phyloP scores from a whole-genome alignment of 805 yeast species.

The Yamadazyma paraphyllophila region DNA sequence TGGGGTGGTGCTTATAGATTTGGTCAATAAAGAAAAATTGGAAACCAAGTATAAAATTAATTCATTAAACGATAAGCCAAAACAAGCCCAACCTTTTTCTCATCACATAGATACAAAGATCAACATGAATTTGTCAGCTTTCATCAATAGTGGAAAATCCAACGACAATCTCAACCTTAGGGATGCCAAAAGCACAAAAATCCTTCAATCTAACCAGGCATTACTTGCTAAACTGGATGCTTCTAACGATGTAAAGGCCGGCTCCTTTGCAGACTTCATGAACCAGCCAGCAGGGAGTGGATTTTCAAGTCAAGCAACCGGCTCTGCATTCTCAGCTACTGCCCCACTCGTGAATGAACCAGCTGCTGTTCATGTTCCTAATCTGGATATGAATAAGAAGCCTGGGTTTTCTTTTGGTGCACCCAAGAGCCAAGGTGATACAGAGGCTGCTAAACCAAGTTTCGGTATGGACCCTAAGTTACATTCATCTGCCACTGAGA shows the following conservation, averaged over 20 bases:
- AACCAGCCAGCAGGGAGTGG: neutral
- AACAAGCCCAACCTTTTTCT: constrained; percentile 34
- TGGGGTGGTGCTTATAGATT: constrained; percentile 33
- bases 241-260: constrained; percentile 11
- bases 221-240: neutral
- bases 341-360: neutral
- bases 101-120: constrained; percentile 27
- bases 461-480: too few species aligned
- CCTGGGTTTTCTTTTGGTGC: neutral
- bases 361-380: neutral
- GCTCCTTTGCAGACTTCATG: constrained; percentile 17
- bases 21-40: constrained; percentile 42
- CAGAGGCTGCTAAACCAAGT: neutral
- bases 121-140: constrained; percentile 21
- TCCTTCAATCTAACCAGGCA: neutral
- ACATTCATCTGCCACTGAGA: too few species aligned
- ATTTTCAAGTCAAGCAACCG: neutral
- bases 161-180: constrained; percentile 26
- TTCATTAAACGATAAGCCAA: constrained; percentile 39
- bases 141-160: constrained; percentile 34
- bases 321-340: too few species aligned
- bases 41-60: constrained; percentile 38
- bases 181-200: neutral
- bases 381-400: neutral
- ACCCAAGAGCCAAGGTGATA: neutral